phyloP scores from a whole-genome alignment of 371 early-diverging fungal genomes.

The Entomophthora muscae region DNA sequence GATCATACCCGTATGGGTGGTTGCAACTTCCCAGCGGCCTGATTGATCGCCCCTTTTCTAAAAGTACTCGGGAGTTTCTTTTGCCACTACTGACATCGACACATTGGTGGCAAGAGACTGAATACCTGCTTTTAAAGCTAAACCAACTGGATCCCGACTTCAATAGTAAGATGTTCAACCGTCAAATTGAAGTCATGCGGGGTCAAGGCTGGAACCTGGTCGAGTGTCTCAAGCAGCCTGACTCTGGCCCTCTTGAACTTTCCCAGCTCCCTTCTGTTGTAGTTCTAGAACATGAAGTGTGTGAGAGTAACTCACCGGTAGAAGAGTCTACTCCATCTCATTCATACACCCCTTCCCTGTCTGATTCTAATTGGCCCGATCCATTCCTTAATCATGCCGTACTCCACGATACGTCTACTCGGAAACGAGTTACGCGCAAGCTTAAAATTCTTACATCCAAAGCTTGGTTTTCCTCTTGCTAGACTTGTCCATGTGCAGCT shows the following conservation, averaged over 20 bases:
- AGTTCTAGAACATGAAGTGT: conserved; percentile 31
- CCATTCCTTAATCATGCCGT: background rate
- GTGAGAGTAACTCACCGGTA: background rate
- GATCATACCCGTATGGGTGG: conserved; percentile 85
- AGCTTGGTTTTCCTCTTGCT: background rate
- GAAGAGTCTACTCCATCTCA: background rate
- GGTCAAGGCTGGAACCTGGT: conserved; percentile 77
- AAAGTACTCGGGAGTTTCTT: conserved; percentile 37
- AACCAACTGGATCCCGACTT: conserved; percentile 56
- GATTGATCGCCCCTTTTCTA: conserved; percentile 42
- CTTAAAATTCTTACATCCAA: background rate
- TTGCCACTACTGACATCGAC: conserved; percentile 47
- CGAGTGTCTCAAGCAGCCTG: conserved; percentile 35
- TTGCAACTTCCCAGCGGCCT: conserved; percentile 39
- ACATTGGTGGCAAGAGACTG: conserved; percentile 60
- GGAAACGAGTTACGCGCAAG: background rate
- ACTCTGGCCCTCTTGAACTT: conserved; percentile 33
- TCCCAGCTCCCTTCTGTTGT: conserved; percentile 29
- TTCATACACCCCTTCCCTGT: background rate
- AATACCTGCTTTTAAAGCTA: conserved; percentile 38
- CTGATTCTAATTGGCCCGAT: background rate
- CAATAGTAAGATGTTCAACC: conserved; percentile 56
- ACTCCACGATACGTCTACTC: background rate
- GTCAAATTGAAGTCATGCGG: conserved; percentile 64
- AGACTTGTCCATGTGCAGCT: too few species aligned